These are phyloP conservation scores for Marasmius sp. DNA, from an alignment of 1,284 basidiomycete genomes.

Conservation along the genomic window DNA sequence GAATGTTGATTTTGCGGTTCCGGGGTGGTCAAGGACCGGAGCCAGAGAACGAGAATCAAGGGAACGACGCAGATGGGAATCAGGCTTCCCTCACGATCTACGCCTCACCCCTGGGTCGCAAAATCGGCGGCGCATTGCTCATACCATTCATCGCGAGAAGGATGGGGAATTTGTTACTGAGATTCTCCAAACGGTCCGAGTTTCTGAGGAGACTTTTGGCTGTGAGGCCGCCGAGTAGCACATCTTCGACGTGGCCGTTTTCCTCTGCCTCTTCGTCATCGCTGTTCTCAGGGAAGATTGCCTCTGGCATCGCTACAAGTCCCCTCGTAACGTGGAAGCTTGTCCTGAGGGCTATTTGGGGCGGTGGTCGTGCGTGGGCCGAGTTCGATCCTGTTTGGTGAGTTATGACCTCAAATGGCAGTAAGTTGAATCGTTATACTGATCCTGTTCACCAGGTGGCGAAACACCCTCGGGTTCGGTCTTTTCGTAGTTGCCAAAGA, in stretches of 20 bases:
- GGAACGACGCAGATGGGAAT: not conserved
- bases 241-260: constrained; percentile 20
- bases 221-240: constrained; percentile 12
- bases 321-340: constrained; percentile 32
- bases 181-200: constrained; percentile 41
- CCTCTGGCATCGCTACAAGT: not conserved
- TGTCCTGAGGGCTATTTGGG: constrained; percentile 47
- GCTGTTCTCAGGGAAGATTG: not conserved
- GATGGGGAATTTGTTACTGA: constrained; percentile 62
- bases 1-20: constrained; percentile 46
- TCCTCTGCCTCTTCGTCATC: not conserved
- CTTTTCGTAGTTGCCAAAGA: constrained; percentile 69
- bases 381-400: constrained; percentile 75
- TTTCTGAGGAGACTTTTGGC: not conserved
- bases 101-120: constrained; percentile 58
- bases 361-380: constrained; percentile 58
- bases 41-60: constrained; percentile 12
- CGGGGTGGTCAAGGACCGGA: constrained; percentile 31
- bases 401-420: constrained; percentile 13
- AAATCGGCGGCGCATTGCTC: constrained; percentile 64
- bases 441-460: constrained; percentile 50
- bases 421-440: not conserved
- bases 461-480: constrained; percentile 69
- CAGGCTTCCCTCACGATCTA: constrained; percentile 53
- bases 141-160: constrained; percentile 61